Evolutionary conservation across 2,329 filamentous ascomycete species (phyloP), one percentile per base, ranked within the genome.

Genomic region (Fusarium nisikadoi): DNA sequence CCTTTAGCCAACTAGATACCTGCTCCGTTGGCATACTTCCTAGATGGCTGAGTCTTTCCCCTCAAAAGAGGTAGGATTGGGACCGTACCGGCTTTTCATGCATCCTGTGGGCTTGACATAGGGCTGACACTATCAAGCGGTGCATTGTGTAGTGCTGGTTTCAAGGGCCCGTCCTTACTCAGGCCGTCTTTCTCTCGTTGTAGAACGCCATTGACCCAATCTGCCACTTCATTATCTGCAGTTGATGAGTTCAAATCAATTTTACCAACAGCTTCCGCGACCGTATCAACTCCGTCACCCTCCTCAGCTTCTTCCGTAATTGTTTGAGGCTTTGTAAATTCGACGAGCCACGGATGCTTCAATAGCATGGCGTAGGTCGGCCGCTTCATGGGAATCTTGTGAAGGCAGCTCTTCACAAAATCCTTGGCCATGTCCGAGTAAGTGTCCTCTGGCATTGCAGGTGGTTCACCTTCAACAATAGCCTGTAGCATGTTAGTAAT

Each of bases 401-500:
- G 94, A 50, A 99, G 86, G 80, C 96, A 98, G 47, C 92, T 92
- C 42, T 89, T 87, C 29, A 99, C 95, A 83, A 99, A 99, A 76
- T 95, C 92, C 62, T 91, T 91, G 5, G 95, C 94, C 10, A 89
- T 87, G 62, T 92, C 88, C 1, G 95, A 96, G 80, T 93, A 99
- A 31, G 89, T 91, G 62, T 93, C 89, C 9, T 87, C 85, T 0
- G 96, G 96, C 36, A 99, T 89, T 77, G 93, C 91, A 16, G 96
- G 96, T 19, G 96, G 94, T n/a, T 97, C 94, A 55, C 96, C 96
- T 80, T 98, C 94, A 39, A 99, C 96, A 79, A 99, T 99, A 62
- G 96, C 96, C 96, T 99, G 17, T 47, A 74, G 19, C 27, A 39
- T 38, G 36, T 76, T 64, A 76, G 63, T 62, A n/a, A 57, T 36